A percentile compares a stretch with the other conserved stretches of the same genome.
These are phyloP conservation scores for Russula olivacea DNA, from an alignment of 768 basidiomycete genomes.

Conservation along the genomic window DNA sequence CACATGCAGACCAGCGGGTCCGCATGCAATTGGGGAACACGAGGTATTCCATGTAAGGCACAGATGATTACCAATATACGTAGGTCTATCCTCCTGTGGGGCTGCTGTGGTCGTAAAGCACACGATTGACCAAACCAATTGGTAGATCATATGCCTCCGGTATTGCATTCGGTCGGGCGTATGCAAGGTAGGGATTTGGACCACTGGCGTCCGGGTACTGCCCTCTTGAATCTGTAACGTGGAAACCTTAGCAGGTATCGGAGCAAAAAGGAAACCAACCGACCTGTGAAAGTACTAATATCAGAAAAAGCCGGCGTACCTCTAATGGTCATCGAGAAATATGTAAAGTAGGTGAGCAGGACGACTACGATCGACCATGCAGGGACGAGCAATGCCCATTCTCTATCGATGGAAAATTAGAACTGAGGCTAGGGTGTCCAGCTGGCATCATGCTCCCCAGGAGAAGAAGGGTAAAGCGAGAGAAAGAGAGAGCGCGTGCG, in stretches of 20 bases:
- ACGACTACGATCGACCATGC: conserved; percentile 67
- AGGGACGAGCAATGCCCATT: conserved; percentile 81
- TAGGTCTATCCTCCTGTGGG: neutral
- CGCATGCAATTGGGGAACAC: neutral
- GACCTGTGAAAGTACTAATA: conserved; percentile 63
- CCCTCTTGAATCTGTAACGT: conserved; percentile 48
- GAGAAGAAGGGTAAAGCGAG: neutral
- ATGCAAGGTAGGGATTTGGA: conserved; percentile 43
- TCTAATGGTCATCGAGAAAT: conserved; percentile 68
- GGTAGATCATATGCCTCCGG: conserved; percentile 80
- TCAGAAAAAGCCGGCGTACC: conserved; percentile 67
- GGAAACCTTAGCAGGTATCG: conserved; percentile 1
- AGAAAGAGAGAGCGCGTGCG: neutral
- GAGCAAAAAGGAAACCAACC: conserved; percentile 32
- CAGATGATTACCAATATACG: neutral
- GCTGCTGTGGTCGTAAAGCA: conserved; percentile 41
- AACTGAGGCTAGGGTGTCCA: neutral
- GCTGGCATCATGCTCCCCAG: neutral
- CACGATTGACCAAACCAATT: conserved; percentile 71
- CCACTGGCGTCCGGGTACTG: conserved; percentile 41
- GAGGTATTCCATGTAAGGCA: neutral
- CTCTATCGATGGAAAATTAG: conserved; percentile 38
- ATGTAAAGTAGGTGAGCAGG: conserved; percentile 70
- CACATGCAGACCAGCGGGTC: neutral
- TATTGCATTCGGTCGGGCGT: conserved; percentile 42